Evolutionary conservation across 129 eudicot species (phyloP), one percentile per base, ranked within the genome.

Genomic region (Helichrysum umbraculigerum): DNA sequence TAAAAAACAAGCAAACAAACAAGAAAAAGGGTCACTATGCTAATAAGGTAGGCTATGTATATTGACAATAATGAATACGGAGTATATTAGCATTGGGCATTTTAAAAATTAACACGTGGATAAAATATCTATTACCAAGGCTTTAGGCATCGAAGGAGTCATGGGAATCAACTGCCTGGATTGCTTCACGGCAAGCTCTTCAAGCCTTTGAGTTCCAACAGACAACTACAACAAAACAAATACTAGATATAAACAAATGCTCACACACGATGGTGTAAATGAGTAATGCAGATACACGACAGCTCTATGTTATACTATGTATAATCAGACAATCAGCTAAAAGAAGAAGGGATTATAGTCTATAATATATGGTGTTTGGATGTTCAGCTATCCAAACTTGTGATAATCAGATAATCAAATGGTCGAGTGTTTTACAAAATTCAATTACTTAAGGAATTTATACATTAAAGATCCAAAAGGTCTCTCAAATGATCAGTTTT

Each of bases 101-200:
- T 44, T 32, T 14, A 61, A 71, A 17, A 68, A n/a, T 42, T 14
- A 68, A 47, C 4, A 44, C 17, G 47, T 3, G 11, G 33, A 32
- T 41, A 12, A 20, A 15, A 50, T 5, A 78, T 30, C 35, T 61
- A 82, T 83, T 83, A 94, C 98, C 96, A 84, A 78, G 47, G 87
- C 63, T 82, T 95, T 95, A 74, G 94, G 94, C 87, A 83, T 29
- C 28, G 91, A 76, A 17, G 97, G 91, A 51, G 90, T 94, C 87
- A 95, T 72, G 10, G 99, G 99, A 77, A 95, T 91, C 51, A 95
- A 77, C 78, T 88, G 97, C 81, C 88, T 86, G 44, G 92, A 89
- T 62, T 91, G 96, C 68, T 84, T 88, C 30, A 89, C 89, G 21
- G 92, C 97, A 83, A 95, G 76, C 77, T 95, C 99, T 75, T 95